These are phyloP conservation scores for Pseudogymnoascus sp. DNA, from an alignment of 2,329 filamentous ascomycete genomes.

Conservation along the genomic window DNA sequence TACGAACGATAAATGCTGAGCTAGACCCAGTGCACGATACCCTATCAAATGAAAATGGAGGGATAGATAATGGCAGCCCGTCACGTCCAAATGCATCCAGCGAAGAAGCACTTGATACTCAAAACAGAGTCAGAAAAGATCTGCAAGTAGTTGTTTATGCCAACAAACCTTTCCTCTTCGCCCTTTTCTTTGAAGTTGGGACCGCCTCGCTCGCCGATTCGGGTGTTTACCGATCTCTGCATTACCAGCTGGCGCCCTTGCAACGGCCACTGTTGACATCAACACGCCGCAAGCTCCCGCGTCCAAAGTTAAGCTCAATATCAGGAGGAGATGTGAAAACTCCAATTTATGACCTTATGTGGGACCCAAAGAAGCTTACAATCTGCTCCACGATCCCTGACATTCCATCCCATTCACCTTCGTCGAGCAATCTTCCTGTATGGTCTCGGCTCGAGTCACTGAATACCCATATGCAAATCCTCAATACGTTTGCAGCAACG, in stretches of 20 bases:
- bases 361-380: constrained; percentile 51
- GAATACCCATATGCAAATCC: constrained; percentile 58
- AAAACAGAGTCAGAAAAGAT: constrained; percentile 50
- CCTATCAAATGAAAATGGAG: constrained; percentile 40
- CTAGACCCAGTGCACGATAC: constrained; percentile 41
- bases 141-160: constrained; percentile 68
- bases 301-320: constrained; percentile 33
- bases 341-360: constrained; percentile 56
- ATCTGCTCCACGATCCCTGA: constrained; percentile 61
- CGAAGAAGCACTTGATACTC: constrained; percentile 35
- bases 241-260: constrained; percentile 55
- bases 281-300: constrained; percentile 51
- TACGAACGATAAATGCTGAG: constrained; percentile 64
- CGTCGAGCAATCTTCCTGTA: constrained; percentile 24
- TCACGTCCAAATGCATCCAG: constrained; percentile 23
- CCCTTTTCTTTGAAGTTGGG: constrained; percentile 61
- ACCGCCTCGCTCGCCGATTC: constrained; percentile 53
- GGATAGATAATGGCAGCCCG: constrained; percentile 23
- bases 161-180: constrained; percentile 69
- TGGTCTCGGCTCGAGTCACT: constrained; percentile 60
- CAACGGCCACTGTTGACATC: constrained; percentile 51
- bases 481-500: constrained; percentile 49
- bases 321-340: constrained; percentile 24
- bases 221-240: constrained; percentile 53
- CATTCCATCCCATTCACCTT: constrained; percentile 46